phyloP scores from a whole-genome alignment of 1,284 basidiomycete genomes.

The Moesziomyces parantarcticus region DNA sequence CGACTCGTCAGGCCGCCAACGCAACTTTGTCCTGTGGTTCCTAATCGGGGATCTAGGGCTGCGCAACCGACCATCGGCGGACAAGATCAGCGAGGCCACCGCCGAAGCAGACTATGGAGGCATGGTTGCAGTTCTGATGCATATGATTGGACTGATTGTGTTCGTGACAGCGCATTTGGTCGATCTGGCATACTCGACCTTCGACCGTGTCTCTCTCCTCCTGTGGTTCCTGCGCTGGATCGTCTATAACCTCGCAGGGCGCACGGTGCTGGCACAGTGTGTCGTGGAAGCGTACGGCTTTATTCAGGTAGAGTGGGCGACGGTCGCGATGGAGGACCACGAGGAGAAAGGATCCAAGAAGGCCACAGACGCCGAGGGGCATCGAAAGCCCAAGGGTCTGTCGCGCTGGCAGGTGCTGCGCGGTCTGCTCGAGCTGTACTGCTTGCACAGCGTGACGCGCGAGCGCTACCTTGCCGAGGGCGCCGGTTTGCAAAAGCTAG shows the following conservation, averaged over 20 bases:
- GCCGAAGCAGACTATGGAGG: slow-evolving; percentile 30
- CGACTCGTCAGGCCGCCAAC: slow-evolving; percentile 30
- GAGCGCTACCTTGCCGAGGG: slow-evolving; percentile 57
- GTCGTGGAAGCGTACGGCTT: slow-evolving; percentile 58
- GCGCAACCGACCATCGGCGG: slow-evolving; percentile 9
- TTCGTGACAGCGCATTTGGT: slow-evolving; percentile 62
- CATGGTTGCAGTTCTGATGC: slow-evolving; percentile 18
- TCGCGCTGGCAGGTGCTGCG: slow-evolving; percentile 59
- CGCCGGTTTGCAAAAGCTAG: slow-evolving; percentile 52
- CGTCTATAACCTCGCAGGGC: slow-evolving; percentile 58
- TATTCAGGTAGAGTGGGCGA: slow-evolving; percentile 62
- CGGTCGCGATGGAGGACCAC: slow-evolving; percentile 63
- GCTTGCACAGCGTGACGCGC: slow-evolving; percentile 62
- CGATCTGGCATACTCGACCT: slow-evolving; percentile 48
- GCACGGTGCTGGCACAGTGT: slow-evolving; percentile 61
- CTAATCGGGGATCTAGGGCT: slow-evolving; percentile 57
- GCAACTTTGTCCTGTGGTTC: slow-evolving; percentile 57
- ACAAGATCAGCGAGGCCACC: not conserved
- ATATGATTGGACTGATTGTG: slow-evolving; percentile 52
- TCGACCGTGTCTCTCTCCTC: slow-evolving; percentile 37
- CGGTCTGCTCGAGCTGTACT: slow-evolving; percentile 60
- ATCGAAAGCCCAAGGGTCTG: slow-evolving; percentile 50
- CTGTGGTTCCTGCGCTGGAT: slow-evolving; percentile 65
- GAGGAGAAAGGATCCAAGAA: slow-evolving; percentile 50
- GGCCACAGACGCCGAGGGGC: slow-evolving; percentile 5